A percentile compares a stretch with the other conserved stretches of the same genome.
Conservation (phyloP, 23 red algal species). For the Gracilaria vermiculophylla region DNA sequence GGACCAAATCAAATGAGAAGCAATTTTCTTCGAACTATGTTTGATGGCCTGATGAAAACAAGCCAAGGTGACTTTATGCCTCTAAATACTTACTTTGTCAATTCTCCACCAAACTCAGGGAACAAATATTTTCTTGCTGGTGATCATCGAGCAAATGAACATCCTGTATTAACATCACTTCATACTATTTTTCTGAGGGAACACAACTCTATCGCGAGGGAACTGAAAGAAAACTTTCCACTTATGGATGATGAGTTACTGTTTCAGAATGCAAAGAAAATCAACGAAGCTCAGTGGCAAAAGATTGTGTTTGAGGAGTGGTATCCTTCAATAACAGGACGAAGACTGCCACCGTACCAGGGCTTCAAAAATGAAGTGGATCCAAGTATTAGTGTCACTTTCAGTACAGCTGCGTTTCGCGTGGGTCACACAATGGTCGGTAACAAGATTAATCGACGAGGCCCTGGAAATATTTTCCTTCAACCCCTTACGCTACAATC, state of each 20-base stretch:
- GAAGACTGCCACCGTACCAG: slow-evolving; percentile 7
- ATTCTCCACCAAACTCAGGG: slow-evolving; percentile 4
- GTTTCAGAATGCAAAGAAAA: slow-evolving; percentile 53
- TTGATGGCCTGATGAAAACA: slow-evolving; percentile 29
- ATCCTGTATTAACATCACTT: slow-evolving; percentile 36
- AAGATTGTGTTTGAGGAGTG: slow-evolving; percentile 70
- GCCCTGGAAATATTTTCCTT: background rate
- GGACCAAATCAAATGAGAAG: slow-evolving; percentile 29
- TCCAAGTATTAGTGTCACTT: slow-evolving; percentile 39
- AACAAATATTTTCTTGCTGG: slow-evolving; percentile 56
- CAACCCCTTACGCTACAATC: background rate
- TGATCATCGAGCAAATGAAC: slow-evolving; percentile 67
- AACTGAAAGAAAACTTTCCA: background rate
- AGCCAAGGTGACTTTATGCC: slow-evolving; percentile 34
- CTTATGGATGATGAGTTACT: slow-evolving; percentile 10
- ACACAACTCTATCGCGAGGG: slow-evolving; percentile 49
- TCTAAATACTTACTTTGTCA: slow-evolving; percentile 28
- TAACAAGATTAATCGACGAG: slow-evolving; percentile 19
- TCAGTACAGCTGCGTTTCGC: slow-evolving; percentile 65
- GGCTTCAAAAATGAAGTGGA: slow-evolving; percentile 44
- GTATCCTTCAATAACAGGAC: slow-evolving; percentile 45
- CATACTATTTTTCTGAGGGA: slow-evolving; percentile 68
- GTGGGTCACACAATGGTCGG: slow-evolving; percentile 67
- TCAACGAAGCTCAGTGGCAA: slow-evolving; percentile 61
- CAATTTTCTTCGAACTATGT: slow-evolving; percentile 12